phyloP scores from a whole-genome alignment of 129 eudicot genomes.

The Centella asiatica region DNA sequence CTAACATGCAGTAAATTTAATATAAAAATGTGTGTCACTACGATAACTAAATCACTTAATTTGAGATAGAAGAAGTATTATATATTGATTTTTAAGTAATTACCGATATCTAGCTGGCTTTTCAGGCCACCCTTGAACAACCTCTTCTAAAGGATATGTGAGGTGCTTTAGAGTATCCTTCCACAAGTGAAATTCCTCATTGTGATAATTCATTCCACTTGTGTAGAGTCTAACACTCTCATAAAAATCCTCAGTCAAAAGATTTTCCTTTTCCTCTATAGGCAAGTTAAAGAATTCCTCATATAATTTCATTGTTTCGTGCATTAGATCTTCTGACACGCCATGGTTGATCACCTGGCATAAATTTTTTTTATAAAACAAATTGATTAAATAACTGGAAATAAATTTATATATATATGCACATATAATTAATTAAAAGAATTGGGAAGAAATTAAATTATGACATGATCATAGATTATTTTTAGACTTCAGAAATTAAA shows the following conservation, averaged over 20 bases:
- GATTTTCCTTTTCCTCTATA: slow-evolving; percentile 1
- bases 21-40: no score
- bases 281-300: slow-evolving; percentile 16
- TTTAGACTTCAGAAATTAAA: no score
- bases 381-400: no score
- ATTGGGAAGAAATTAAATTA: no score
- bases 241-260: slow-evolving; percentile 4
- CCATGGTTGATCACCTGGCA: slow-evolving; percentile 24
- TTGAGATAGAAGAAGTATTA: no score
- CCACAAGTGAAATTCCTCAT: slow-evolving; percentile 33
- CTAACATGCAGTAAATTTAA: no score
- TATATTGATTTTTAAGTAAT: no score
- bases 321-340: slow-evolving; percentile 6
- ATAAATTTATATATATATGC: no score
- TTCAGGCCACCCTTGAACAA: slow-evolving; percentile 28
- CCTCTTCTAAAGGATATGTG: slow-evolving; percentile 35
- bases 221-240: slow-evolving; percentile 13
- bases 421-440: no score
- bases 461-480: no score
- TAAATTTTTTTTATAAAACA: background rate
- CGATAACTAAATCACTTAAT: no score
- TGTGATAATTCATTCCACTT: slow-evolving; percentile 1
- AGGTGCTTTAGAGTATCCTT: slow-evolving; percentile 35
- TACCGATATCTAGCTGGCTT: slow-evolving; percentile 37
- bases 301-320: slow-evolving; percentile 1